phyloP scores from a whole-genome alignment of 768 basidiomycete species.

The Pisolithus sp. region DNA sequence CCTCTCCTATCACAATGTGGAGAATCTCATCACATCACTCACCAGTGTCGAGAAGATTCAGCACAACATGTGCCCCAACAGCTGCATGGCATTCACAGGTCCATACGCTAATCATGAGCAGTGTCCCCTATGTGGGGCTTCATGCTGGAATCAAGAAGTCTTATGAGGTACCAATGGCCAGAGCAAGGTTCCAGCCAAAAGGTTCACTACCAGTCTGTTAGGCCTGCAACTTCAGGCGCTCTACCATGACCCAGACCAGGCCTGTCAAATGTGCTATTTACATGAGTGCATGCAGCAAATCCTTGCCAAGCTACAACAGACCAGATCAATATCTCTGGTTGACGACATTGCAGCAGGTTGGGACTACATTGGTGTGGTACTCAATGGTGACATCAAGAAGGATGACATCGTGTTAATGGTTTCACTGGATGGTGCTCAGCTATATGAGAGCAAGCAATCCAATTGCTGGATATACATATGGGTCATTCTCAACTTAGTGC shows the following conservation, averaged over 20 bases:
- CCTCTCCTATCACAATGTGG: slow-evolving; percentile 5
- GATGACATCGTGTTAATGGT: slow-evolving; percentile 28
- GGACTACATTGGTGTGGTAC: no score
- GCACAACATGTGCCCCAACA: slow-evolving; percentile 10
- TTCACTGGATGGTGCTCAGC: slow-evolving; percentile 36
- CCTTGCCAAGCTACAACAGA: no score
- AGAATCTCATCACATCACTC: background rate
- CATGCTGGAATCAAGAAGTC: no score
- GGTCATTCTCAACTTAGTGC: slow-evolving; percentile 30
- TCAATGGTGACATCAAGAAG: background rate
- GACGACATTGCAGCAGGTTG: no score
- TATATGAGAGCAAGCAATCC: slow-evolving; percentile 22
- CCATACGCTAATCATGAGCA: no score
- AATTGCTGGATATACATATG: slow-evolving; percentile 30
- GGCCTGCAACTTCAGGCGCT: slow-evolving; percentile 3
- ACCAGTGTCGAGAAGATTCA: background rate
- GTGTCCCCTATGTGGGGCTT: no score
- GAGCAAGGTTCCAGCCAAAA: no score
- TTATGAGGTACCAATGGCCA: no score
- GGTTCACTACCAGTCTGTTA: no score
- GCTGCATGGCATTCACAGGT: slow-evolving; percentile 14
- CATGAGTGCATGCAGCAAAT: background rate
- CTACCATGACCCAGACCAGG: slow-evolving; percentile 9
- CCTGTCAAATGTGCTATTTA: slow-evolving; percentile 1
- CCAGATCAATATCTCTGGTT: no score